A percentile compares a stretch with the other conserved stretches of the same genome.
phyloP scores from a whole-genome alignment of 129 eudicot genomes.

The Flaveria bidentis region DNA sequence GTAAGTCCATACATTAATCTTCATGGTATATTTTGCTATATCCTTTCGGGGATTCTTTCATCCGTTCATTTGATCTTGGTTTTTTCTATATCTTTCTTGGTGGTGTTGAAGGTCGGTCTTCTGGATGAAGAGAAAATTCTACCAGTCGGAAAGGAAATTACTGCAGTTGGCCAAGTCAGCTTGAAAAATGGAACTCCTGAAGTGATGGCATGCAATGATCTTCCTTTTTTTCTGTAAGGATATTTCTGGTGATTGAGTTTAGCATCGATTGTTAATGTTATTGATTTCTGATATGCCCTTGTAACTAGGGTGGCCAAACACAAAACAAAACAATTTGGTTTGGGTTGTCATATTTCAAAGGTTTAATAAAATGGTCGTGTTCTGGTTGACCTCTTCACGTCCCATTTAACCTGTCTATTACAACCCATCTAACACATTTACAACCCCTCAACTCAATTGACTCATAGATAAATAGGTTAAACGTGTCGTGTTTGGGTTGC shows the following conservation, averaged over 20 bases:
- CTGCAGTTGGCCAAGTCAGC: constrained; percentile 84
- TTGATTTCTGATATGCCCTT: not conserved
- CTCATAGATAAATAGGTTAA: not conserved
- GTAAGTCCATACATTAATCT: constrained; percentile 44
- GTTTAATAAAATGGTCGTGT: not conserved
- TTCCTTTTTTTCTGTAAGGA: constrained; percentile 82
- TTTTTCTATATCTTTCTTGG: constrained; percentile 16
- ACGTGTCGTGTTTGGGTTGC: not conserved
- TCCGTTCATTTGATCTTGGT: constrained; percentile 17
- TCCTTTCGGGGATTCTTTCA: not conserved
- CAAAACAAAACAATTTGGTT: not conserved
- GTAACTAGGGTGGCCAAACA: constrained; percentile 1
- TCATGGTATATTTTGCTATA: constrained; percentile 9
- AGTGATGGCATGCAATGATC: constrained; percentile 71
- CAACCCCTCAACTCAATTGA: not conserved
- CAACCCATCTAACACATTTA: not conserved
- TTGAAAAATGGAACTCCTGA: constrained; percentile 63
- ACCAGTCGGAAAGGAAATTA: constrained; percentile 80
- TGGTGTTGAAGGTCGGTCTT: constrained; percentile 63
- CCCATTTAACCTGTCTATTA: not conserved
- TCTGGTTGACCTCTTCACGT: not conserved
- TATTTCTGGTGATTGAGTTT: not conserved
- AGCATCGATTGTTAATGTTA: not conserved
- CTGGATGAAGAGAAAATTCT: constrained; percentile 85
- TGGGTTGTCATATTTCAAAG: not conserved